phyloP scores from a whole-genome alignment of 192 early-diverging fungal genomes.

The Rhizoclosmatium sp. region DNA sequence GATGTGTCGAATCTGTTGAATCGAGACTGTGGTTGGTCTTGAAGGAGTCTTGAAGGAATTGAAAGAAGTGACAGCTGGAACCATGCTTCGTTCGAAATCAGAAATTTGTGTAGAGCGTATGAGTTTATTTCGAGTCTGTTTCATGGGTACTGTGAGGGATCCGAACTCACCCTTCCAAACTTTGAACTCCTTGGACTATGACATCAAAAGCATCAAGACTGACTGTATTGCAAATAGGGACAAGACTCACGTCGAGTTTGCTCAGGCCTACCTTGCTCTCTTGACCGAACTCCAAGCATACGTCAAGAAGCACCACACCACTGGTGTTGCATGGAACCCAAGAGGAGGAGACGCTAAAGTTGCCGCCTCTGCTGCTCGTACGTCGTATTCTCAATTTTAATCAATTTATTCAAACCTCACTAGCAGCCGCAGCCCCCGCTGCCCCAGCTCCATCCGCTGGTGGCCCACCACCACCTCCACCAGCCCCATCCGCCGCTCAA shows the following conservation, averaged over 20 bases:
- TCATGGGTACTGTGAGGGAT: no score
- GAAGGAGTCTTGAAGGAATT: no score
- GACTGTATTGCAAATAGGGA: not conserved
- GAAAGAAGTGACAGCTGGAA: no score
- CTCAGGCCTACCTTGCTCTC: slow-evolving; percentile 71
- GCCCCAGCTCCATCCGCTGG: slow-evolving; percentile 49
- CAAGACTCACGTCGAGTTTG: slow-evolving; percentile 84
- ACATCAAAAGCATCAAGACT: no score
- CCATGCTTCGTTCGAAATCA: no score
- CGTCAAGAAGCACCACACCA: slow-evolving; percentile 88
- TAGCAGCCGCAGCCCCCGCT: slow-evolving; percentile 49
- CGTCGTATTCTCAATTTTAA: not conserved
- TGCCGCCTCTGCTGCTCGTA: slow-evolving; percentile 3
- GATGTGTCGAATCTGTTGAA: not conserved
- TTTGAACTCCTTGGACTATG: no score
- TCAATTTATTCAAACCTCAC: slow-evolving; percentile 11
- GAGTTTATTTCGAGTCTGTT: no score
- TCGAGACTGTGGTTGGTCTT: not conserved
- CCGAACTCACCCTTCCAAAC: no score
- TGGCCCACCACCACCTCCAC: slow-evolving; percentile 14
- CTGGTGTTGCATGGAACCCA: slow-evolving; percentile 92
- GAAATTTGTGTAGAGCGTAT: no score
- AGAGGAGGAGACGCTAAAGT: slow-evolving; percentile 69
- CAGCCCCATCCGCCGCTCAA: slow-evolving; percentile 47
- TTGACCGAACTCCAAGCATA: slow-evolving; percentile 82